Base-by-base conservation (phyloP, 208 protist genomes). In the Acanthamoeba castellanii region DNA sequence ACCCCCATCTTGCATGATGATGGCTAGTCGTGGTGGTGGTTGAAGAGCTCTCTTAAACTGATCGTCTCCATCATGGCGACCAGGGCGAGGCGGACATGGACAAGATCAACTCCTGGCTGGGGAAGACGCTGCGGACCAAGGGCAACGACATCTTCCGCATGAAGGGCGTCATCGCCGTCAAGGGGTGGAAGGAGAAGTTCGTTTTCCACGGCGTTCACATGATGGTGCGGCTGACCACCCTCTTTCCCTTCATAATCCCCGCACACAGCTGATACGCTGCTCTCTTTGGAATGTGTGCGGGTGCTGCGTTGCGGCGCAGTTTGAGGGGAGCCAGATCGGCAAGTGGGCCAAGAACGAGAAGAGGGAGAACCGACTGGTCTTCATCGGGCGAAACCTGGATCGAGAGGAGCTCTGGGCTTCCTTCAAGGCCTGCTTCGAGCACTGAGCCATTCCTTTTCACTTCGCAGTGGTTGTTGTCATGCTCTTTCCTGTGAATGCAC, bases 201-300 rank as follows among this genome's bases (percentile, higher is more conserved):
- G 91, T 93, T 20, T 96, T 82, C 57, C 95, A 96, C 59, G 96
- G 72, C 34, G 96, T 96, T 34, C 96, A 96, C 78, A 96, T 96
- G 93, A 78, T 96, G 57, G 96, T 97, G 42, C 66, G 55, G 30
- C 37, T 6, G 13, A 68, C 22, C 5, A 5, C 47, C 37, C n/a
- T 92, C 34, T 59, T 74, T 8, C 32, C 47, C 34, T 52, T 72
- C 52, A 20, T 2, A 1, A 81, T 25, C 22, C 32, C 0, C 72
- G 42, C 72, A 81, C 11, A 20, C 50, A 6, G n/a, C 45, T 32
- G 81, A 45, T 52, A 14, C 27, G 30, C 5, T 89, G 55, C 9
- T 11, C 22, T 34, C 34, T 27, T n/a, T 72, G n/a, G n/a, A n/a
- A n/a, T n/a, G 30, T 32, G 30, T 30, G 20, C 70, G 32, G 0